phyloP scores from a whole-genome alignment of 495 filamentous ascomycete genomes.

The Lichenothelia convexa region DNA sequence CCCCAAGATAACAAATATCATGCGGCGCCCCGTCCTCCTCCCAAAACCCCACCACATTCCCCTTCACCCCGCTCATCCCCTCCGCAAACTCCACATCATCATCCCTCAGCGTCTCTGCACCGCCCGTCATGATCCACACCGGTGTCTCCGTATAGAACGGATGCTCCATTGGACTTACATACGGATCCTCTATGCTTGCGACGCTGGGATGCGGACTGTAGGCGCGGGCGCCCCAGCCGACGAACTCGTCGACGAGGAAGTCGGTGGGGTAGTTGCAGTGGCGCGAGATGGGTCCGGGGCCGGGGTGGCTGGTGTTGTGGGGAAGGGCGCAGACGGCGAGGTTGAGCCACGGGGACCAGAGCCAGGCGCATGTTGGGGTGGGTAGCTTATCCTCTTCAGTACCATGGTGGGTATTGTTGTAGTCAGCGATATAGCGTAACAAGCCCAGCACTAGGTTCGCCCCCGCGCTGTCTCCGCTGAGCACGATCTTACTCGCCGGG shows the following conservation, averaged over 20 bases:
- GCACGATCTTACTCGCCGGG: slow-evolving; percentile 8
- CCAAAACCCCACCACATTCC: slow-evolving; percentile 19
- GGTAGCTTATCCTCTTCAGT: too few relatives aligned
- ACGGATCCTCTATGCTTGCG: slow-evolving; percentile 12
- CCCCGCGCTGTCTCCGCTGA: slow-evolving; percentile 17
- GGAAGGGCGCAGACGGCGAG: too few relatives aligned
- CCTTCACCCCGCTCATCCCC: slow-evolving; percentile 11
- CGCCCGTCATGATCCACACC: slow-evolving; percentile 21
- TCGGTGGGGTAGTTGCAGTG: slow-evolving; percentile 22
- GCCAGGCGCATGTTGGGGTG: slow-evolving; percentile 7
- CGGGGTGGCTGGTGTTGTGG: too few relatives aligned
- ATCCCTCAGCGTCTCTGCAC: slow-evolving; percentile 22
- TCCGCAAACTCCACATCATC: slow-evolving; percentile 19
- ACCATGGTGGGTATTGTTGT: slow-evolving; percentile 6
- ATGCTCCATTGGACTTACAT: slow-evolving; percentile 18
- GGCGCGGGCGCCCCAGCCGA: slow-evolving; percentile 19
- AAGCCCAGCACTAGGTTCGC: slow-evolving; percentile 12
- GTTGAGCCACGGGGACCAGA: slow-evolving; percentile 27
- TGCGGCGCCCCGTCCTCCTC: slow-evolving; percentile 20
- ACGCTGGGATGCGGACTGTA: slow-evolving; percentile 12
- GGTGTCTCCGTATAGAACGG: slow-evolving; percentile 23
- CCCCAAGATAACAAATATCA: too few relatives aligned
- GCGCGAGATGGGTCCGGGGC: slow-evolving; percentile 3
- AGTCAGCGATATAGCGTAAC: slow-evolving; percentile 14
- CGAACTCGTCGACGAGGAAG: slow-evolving; percentile 18